These are phyloP conservation scores for Salix exigua DNA, from an alignment of 345 rosid genomes.

Conservation along the genomic window DNA sequence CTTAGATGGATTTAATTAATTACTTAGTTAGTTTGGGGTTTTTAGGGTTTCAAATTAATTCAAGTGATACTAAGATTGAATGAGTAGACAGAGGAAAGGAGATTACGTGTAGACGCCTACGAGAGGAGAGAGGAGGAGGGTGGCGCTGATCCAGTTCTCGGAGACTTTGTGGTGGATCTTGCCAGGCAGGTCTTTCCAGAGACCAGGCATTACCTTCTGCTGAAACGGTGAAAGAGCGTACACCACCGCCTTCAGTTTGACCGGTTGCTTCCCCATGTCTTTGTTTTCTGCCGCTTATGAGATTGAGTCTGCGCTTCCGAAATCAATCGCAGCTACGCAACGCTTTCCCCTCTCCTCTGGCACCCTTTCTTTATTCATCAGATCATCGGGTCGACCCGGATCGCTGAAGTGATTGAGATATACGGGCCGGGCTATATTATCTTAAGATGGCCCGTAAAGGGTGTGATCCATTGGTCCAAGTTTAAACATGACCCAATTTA, in stretches of 20 bases:
- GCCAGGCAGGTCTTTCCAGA: conserved; percentile 63
- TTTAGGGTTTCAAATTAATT: too few relatives aligned
- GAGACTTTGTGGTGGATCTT: conserved; percentile 82
- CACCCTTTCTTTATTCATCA: not conserved
- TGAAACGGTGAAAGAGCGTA: conserved; percentile 81
- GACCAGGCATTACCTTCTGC: conserved; percentile 70
- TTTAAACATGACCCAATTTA: not conserved
- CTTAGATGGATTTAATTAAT: too few relatives aligned
- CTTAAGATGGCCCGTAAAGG: not conserved
- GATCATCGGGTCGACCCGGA: too few relatives aligned
- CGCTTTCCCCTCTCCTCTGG: too few relatives aligned
- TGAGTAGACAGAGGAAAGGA: not conserved
- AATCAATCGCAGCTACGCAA: not conserved
- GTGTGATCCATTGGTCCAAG: not conserved
- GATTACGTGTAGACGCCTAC: conserved; percentile 59
- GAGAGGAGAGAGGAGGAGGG: conserved; percentile 62
- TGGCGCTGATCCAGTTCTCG: conserved; percentile 80
- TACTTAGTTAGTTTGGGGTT: too few relatives aligned
- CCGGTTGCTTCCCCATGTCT: conserved; percentile 69
- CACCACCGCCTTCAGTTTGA: conserved; percentile 78
- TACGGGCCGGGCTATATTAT: not conserved
- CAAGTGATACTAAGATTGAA: not conserved
- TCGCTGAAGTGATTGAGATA: not conserved
- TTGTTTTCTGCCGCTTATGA: not conserved
- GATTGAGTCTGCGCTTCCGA: too few relatives aligned